Percentiles rank a stretch among this genome's conserved stretches.
Evolutionary conservation across 345 rosid species (phyloP).

Genomic region (Clausena lansium): DNA sequence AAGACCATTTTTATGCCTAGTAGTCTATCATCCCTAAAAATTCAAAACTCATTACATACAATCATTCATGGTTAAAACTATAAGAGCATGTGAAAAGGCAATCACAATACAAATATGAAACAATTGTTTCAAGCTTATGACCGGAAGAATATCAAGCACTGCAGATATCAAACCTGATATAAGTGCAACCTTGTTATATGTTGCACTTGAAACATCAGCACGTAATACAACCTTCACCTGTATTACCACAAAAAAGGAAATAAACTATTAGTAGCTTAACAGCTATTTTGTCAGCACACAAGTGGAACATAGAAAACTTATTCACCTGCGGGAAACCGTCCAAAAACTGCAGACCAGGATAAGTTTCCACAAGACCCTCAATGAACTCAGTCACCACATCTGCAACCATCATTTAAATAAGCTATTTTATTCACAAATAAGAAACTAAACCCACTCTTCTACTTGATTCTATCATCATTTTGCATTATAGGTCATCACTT

Average conservation of each 20-base stretch:
- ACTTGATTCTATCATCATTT: not conserved
- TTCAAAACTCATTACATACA: not conserved
- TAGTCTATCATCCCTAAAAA: not conserved
- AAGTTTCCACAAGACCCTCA: constrained; percentile 93
- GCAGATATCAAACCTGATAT: constrained; percentile 65
- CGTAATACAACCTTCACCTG: constrained; percentile 94
- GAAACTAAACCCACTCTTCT: not conserved
- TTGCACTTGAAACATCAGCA: constrained; percentile 72
- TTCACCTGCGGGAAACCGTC: constrained; percentile 94
- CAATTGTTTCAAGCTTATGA: not conserved
- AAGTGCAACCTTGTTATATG: constrained; percentile 80
- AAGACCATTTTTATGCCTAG: not conserved
- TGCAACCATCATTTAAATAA: constrained; percentile 31
- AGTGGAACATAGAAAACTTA: not conserved
- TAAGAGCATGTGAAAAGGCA: not conserved
- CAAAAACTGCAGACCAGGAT: constrained; percentile 79
- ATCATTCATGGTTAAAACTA: not conserved
- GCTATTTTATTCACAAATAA: not conserved
- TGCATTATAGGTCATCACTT: not conserved
- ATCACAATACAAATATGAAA: not conserved
- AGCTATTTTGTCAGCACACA: not conserved
- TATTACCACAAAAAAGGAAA: constrained; percentile 4
- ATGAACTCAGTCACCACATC: constrained; percentile 94
- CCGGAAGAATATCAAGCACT: not conserved
- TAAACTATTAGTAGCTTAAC: not conserved